Evolutionary conservation across 352 stramenopile genomes (phyloP), one percentile per base, ranked within the genome.

Genomic region (Phytophthora nicotianae): DNA sequence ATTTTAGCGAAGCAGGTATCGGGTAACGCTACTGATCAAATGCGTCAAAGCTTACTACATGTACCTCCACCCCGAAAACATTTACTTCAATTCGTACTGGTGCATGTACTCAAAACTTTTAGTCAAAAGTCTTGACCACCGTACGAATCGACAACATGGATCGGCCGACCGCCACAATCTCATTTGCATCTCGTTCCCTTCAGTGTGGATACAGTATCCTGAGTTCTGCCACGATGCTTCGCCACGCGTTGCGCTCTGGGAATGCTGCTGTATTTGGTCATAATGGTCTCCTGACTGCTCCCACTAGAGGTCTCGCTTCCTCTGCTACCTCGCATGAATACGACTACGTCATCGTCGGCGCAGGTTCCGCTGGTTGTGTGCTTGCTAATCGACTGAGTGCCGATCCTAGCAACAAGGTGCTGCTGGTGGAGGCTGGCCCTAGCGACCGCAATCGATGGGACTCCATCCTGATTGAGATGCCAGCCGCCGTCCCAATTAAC

Each of bases 321-420:
- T 51, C 68, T 14, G 26, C 50, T 0, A 24, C 51, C 2, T 65
- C 57, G 3, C 32, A 60, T 23, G 78, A 86, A 54, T 91, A 78
- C 69, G 92, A 98, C 75, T 98, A 96, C 72, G 82, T 98, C 51
- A 86, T 98, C 51, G 85, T 98, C n/a, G 93, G 93, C 56, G 90
- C 70, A 11, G 93, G 93, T 19, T 93, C 89, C 0, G 91, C 90
- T 8, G 92, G 93, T 37, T 97, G 89, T 60, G 84, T 97, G 46
- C 77, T 98, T 14, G 93, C 93, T 33, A 96, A 94, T 63, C 75
- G 84, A 9, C 71, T 98, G 50, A 95, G 73, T 29, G 88, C 88
- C 26, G 72, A 97, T 57, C 74, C 78, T n/a, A 75, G 38, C 59
- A 91, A 94, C 60, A 77, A 75, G 26, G 92, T 98, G 65, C 71